Percentiles rank a stretch among this genome's conserved stretches.
Evolutionary conservation across 768 basidiomycete genomes (phyloP).

Genomic region (Auricularia cornea): DNA sequence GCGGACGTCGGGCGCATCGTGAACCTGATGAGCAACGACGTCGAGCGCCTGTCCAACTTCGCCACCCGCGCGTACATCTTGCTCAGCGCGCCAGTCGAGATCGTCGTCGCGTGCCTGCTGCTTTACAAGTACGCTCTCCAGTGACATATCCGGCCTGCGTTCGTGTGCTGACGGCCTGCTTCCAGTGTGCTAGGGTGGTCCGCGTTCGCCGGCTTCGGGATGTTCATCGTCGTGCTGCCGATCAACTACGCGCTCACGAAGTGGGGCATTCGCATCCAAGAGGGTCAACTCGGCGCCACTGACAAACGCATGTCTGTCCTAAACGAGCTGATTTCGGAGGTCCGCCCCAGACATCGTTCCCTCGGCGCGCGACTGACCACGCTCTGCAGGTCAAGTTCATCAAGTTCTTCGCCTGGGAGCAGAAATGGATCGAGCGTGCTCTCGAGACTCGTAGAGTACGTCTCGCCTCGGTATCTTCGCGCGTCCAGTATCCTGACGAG

Average conservation of each 20-base stretch:
- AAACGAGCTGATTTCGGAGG: conserved; percentile 32
- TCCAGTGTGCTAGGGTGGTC: conserved; percentile 36
- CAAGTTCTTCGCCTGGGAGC: conserved; percentile 37
- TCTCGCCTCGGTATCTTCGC: too few species aligned
- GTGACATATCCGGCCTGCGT: not conserved
- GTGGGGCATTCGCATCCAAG: conserved; percentile 30
- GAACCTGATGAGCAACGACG: conserved; percentile 79
- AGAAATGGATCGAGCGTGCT: conserved; percentile 34
- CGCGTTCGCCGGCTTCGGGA: conserved; percentile 39
- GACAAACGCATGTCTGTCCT: conserved; percentile 38
- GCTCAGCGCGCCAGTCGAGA: conserved; percentile 21
- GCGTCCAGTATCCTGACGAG: too few species aligned
- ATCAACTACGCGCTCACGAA: conserved; percentile 33
- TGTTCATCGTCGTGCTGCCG: conserved; percentile 32
- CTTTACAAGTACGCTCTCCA: conserved; percentile 25
- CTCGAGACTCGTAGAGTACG: conserved; percentile 17
- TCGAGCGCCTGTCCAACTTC: conserved; percentile 35
- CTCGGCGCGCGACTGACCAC: not conserved
- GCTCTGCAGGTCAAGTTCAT: conserved; percentile 24
- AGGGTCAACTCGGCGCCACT: conserved; percentile 23
- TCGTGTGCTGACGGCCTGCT: conserved; percentile 1
- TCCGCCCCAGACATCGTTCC: not conserved
- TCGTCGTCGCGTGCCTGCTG: conserved; percentile 25
- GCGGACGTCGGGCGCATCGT: conserved; percentile 88
- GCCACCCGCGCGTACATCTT: not conserved